Evolutionary conservation across 179 eudicot genomes (phyloP), one percentile per base, ranked within the genome.

Genomic region (Carnegiea gigantea): DNA sequence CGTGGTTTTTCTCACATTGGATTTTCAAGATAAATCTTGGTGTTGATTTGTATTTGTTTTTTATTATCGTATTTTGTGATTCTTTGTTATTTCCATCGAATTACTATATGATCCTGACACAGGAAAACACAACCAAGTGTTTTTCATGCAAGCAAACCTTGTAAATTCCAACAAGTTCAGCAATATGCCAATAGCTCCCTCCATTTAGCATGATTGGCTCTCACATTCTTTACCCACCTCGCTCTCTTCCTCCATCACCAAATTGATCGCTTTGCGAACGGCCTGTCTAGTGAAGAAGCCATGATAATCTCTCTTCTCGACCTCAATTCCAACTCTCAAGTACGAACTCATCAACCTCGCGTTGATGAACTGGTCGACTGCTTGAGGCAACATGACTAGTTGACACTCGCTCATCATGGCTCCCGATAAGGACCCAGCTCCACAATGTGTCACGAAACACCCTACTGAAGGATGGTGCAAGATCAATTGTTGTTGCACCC

Each of bases 401-500:
- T 77, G 78, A 43, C 88, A 86, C 15, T 82, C 78, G 40, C 48
- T 87, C 62, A 82, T 33, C 81, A 79, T 2, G 2, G 71, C 87
- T 77, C 84, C 85, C 26, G 72, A 65, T 54, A 73, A 21, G 1
- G 89, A 84, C 0, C 80, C 82, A 1, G 12, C 54, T 0, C 89
- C 89, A 40, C 85, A 84, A 18, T 87, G 89, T 1, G 87, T 87
- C 49, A 84, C 80, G 28, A 65, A 73, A 51, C 89, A 84, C 48
- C 89, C 89, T 9, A 87, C 84, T 1, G 85, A 79, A 20, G 84
- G 86, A 54, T 86, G 88, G 5, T 73, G 74, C 65, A 83, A 17
- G 23, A 84, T 72, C 49, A 70, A 8, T 10, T 48, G 83, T 18
- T 87, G 89, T 30, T 77, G 85, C 5, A 80, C 79, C 89, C 87